phyloP scores from a whole-genome alignment of 1,284 basidiomycete species.

The Ceratobasidium sp. region DNA sequence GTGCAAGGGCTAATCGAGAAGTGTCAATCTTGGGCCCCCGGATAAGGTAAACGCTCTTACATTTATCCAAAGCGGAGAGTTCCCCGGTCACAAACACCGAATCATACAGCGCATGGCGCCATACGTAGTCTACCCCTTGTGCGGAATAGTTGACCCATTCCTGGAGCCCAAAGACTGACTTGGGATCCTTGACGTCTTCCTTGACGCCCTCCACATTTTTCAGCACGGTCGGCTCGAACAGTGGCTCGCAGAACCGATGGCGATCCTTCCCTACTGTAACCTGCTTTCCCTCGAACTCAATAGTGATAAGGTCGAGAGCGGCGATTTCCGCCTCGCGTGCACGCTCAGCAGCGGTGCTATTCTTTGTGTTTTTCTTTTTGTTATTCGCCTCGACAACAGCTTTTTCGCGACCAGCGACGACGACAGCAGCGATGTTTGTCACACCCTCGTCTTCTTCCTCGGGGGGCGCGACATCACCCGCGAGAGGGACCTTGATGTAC shows the following conservation, averaged over 20 bases:
- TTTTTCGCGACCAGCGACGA: slow-evolving; percentile 82
- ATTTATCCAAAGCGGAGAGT: slow-evolving; percentile 77
- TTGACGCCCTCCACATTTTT: slow-evolving; percentile 46
- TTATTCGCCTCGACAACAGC: slow-evolving; percentile 84
- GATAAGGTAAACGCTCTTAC: slow-evolving; percentile 57
- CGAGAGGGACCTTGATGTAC: slow-evolving; percentile 74
- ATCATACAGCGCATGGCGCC: slow-evolving; percentile 42
- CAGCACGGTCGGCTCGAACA: slow-evolving; percentile 67
- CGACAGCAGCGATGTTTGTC: slow-evolving; percentile 83
- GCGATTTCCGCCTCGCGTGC: slow-evolving; percentile 82
- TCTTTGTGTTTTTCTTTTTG: slow-evolving; percentile 62
- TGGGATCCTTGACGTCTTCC: slow-evolving; percentile 46
- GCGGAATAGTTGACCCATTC: slow-evolving; percentile 72
- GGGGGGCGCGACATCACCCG: slow-evolving; percentile 67
- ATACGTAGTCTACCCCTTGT: slow-evolving; percentile 46
- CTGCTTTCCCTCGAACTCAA: slow-evolving; percentile 67
- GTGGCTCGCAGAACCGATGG: slow-evolving; percentile 89
- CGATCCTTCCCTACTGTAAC: slow-evolving; percentile 86
- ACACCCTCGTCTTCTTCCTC: slow-evolving; percentile 85
- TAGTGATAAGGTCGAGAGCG: slow-evolving; percentile 78
- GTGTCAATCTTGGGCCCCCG: neutral
- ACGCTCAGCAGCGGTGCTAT: slow-evolving; percentile 78
- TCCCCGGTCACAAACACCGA: slow-evolving; percentile 84
- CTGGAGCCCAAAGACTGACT: slow-evolving; percentile 62
- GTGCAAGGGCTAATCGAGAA: slow-evolving; percentile 64